A percentile compares a stretch with the other conserved stretches of the same genome.
These are phyloP conservation scores for Phialemonium atrogriseum DNA, from an alignment of 2,329 filamentous ascomycete genomes.

Conservation along the genomic window DNA sequence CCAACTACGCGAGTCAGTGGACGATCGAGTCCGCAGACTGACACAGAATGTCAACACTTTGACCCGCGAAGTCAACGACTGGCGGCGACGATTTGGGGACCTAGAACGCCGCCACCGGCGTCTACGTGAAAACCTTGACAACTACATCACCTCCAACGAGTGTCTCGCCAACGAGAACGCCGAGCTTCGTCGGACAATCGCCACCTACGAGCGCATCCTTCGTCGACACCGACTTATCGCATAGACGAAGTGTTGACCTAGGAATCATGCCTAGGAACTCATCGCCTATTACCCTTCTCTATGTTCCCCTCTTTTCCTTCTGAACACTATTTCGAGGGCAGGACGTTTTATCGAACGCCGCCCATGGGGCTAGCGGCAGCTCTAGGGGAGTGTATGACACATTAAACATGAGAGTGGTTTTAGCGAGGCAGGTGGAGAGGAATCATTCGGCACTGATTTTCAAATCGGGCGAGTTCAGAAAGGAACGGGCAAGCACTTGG, in stretches of 20 bases:
- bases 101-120: slow-evolving; percentile 14
- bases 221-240: slow-evolving; percentile 3
- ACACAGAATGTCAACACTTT: slow-evolving; percentile 22
- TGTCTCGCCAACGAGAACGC: slow-evolving; percentile 19
- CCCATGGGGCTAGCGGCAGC: no score
- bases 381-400: no score
- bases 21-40: slow-evolving; percentile 9
- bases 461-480: no score
- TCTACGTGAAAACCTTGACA: slow-evolving; percentile 14
- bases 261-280: neutral
- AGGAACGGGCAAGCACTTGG: no score
- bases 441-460: no score
- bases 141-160: slow-evolving; percentile 17
- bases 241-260: neutral
- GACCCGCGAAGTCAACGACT: slow-evolving; percentile 19
- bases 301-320: no score
- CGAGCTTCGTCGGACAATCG: slow-evolving; percentile 16
- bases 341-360: no score
- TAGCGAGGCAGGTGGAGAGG: no score
- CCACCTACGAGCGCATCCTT: slow-evolving; percentile 14
- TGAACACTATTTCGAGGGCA: no score
- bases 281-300: neutral
- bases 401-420: no score
- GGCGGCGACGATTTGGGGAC: slow-evolving; percentile 11
- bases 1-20: slow-evolving; percentile 19